Conservation (phyloP, 1,139 yeast genomes). For the Yamadazyma trypodendri region DNA sequence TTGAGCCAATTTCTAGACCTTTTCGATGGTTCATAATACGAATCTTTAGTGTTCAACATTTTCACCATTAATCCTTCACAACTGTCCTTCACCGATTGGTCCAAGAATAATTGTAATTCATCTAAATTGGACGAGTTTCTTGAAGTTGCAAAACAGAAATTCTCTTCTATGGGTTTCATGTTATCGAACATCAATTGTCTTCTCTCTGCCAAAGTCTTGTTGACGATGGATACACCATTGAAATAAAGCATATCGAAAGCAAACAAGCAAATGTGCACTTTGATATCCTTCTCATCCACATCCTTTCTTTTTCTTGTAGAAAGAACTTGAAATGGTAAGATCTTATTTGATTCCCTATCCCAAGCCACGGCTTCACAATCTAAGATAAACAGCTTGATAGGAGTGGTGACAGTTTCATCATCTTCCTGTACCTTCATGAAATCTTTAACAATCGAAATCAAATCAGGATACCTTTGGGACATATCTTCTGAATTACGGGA, state of each 20-base stretch:
- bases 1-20: slow-evolving; percentile 95
- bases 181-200: slow-evolving; percentile 57
- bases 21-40: slow-evolving; percentile 90
- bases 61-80: slow-evolving; percentile 98
- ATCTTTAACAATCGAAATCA: slow-evolving; percentile 64
- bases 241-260: slow-evolving; percentile 83
- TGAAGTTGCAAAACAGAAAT: slow-evolving; percentile 76
- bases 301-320: slow-evolving; percentile 94
- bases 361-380: slow-evolving; percentile 99
- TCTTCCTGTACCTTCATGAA: slow-evolving; percentile 42
- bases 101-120: slow-evolving; percentile 82
- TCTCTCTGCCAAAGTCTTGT: slow-evolving; percentile 68
- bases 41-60: slow-evolving; percentile 76
- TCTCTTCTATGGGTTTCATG: slow-evolving; percentile 67
- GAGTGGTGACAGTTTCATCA: slow-evolving; percentile 24
- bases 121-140: slow-evolving; percentile 72
- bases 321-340: slow-evolving; percentile 87
- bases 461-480: slow-evolving; percentile 95
- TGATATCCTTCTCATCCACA: slow-evolving; percentile 82
- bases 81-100: slow-evolving; percentile 82
- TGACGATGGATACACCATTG: slow-evolving; percentile 69
- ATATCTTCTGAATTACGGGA: slow-evolving; percentile 96
- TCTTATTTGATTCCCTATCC: slow-evolving; percentile 73
- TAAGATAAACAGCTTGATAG: slow-evolving; percentile 57
- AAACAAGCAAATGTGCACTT: slow-evolving; percentile 86